These are phyloP conservation scores for Berkeleyomyces basicola DNA, from an alignment of 2,329 filamentous ascomycete genomes.

Conservation along the genomic window DNA sequence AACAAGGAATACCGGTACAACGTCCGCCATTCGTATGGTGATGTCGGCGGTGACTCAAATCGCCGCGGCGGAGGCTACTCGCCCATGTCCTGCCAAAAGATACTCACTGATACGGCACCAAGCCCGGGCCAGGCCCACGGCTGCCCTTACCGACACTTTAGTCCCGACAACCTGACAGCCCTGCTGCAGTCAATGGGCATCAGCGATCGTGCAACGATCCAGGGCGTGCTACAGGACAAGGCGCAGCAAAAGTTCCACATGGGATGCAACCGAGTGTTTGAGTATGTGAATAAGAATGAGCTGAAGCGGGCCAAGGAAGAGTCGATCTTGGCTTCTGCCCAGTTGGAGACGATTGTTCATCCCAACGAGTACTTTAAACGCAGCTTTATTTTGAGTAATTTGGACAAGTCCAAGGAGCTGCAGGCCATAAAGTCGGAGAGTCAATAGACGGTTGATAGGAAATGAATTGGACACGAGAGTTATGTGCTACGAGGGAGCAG, in stretches of 20 bases:
- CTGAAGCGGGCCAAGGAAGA: slow-evolving; percentile 64
- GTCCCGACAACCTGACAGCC: slow-evolving; percentile 63
- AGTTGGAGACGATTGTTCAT: slow-evolving; percentile 89
- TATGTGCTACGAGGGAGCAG: neutral
- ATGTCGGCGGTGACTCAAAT: slow-evolving; percentile 85
- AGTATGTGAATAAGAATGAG: slow-evolving; percentile 64
- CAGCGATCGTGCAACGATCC: slow-evolving; percentile 57
- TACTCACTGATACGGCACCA: slow-evolving; percentile 75
- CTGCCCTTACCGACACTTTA: slow-evolving; percentile 93
- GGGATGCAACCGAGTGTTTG: slow-evolving; percentile 94
- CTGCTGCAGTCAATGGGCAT: slow-evolving; percentile 68
- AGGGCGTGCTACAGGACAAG: slow-evolving; percentile 75
- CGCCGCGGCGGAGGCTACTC: slow-evolving; percentile 75
- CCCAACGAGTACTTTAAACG: slow-evolving; percentile 97
- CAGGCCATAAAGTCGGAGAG: slow-evolving; percentile 3
- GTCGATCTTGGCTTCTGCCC: slow-evolving; percentile 50
- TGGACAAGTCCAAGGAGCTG: slow-evolving; percentile 28
- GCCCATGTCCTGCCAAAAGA: slow-evolving; percentile 88
- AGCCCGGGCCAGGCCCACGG: slow-evolving; percentile 80
- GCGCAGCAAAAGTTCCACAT: slow-evolving; percentile 81
- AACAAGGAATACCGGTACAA: slow-evolving; percentile 98
- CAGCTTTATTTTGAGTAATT: slow-evolving; percentile 73
- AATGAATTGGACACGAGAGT: neutral
- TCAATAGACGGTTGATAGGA: neutral
- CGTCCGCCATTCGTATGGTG: slow-evolving; percentile 83